phyloP scores from a whole-genome alignment of 495 filamentous ascomycete species.

The Hypomontagnella submonticulosa region DNA sequence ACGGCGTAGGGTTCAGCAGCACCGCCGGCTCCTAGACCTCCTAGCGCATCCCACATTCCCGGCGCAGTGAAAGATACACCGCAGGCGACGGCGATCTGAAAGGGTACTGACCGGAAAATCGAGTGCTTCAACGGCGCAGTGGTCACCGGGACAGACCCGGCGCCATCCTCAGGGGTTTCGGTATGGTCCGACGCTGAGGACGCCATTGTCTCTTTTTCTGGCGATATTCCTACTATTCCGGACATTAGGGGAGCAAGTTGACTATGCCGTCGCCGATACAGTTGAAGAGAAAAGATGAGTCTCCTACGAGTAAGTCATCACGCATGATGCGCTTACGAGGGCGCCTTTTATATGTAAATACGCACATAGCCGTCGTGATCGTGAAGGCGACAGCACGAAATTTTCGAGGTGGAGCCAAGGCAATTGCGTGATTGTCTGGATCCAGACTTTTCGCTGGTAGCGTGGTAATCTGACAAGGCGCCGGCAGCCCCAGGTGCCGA shows the following conservation, averaged over 20 bases:
- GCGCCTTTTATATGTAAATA: conserved; percentile 21
- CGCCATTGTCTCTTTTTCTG: conserved; percentile 21
- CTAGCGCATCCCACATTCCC: conserved; percentile 51
- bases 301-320: not conserved
- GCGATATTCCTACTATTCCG: not conserved
- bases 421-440: conserved; percentile 41
- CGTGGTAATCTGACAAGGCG: conserved; percentile 23
- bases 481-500: conserved; percentile 14
- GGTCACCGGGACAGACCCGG: not conserved
- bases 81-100: conserved; percentile 48
- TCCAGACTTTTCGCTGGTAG: conserved; percentile 30
- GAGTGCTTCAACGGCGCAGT: conserved; percentile 31
- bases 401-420: conserved; percentile 29
- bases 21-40: conserved; percentile 44
- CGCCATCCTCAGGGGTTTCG: conserved; percentile 12
- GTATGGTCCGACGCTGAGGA: conserved; percentile 19
- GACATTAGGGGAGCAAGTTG: not conserved
- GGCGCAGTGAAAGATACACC: conserved; percentile 47
- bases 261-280: too few relatives aligned
- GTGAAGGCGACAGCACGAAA: conserved; percentile 18
- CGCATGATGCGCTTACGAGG: not conserved
- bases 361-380: conserved; percentile 9
- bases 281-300: too few relatives aligned
- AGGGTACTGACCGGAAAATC: conserved; percentile 46
- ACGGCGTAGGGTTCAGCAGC: conserved; percentile 49